phyloP scores from a whole-genome alignment of 2,329 filamentous ascomycete genomes.

The Aspergillus quadrilineatus region DNA sequence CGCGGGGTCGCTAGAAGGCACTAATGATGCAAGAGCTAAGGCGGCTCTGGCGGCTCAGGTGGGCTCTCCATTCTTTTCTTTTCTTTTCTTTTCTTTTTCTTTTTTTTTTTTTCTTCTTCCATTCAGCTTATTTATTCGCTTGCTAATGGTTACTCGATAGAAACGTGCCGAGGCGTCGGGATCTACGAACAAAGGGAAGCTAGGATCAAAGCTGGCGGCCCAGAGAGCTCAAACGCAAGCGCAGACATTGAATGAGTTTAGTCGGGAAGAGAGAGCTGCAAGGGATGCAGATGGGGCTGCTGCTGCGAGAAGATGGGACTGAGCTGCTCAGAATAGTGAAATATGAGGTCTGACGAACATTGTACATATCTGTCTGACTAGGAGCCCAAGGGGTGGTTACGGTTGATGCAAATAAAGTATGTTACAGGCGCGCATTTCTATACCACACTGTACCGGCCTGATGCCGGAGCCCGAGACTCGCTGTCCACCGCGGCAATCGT shows the following conservation, averaged over 20 bases:
- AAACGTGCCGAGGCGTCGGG: slow-evolving; percentile 62
- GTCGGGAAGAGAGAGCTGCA: slow-evolving; percentile 62
- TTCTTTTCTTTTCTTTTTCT: slow-evolving; percentile 22
- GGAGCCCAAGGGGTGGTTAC: not conserved
- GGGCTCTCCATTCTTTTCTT: slow-evolving; percentile 28
- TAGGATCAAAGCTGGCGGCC: slow-evolving; percentile 67
- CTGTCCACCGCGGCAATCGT: slow-evolving; percentile 85
- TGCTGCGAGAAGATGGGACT: slow-evolving; percentile 60
- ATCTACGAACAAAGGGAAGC: slow-evolving; percentile 58
- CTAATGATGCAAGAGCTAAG: slow-evolving; percentile 64
- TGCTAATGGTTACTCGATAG: slow-evolving; percentile 42
- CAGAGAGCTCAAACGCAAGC: slow-evolving; percentile 72
- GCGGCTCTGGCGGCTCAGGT: slow-evolving; percentile 86
- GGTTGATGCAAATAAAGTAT: slow-evolving; percentile 5
- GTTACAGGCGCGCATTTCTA: slow-evolving; percentile 39
- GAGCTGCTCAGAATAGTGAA: slow-evolving; percentile 16
- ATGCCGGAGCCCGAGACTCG: slow-evolving; percentile 74
- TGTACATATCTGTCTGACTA: not conserved
- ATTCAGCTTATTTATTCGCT: not conserved
- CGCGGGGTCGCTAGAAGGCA: not conserved
- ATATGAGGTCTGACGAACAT: not conserved
- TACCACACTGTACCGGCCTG: slow-evolving; percentile 82
- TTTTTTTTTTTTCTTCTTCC: slow-evolving; percentile 14
- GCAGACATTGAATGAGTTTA: slow-evolving; percentile 67
- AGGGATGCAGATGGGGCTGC: slow-evolving; percentile 67